A percentile compares a stretch with the other conserved stretches of the same genome.
These are phyloP conservation scores for Panellus pusillus DNA, from an alignment of 768 basidiomycete genomes.

Conservation along the genomic window DNA sequence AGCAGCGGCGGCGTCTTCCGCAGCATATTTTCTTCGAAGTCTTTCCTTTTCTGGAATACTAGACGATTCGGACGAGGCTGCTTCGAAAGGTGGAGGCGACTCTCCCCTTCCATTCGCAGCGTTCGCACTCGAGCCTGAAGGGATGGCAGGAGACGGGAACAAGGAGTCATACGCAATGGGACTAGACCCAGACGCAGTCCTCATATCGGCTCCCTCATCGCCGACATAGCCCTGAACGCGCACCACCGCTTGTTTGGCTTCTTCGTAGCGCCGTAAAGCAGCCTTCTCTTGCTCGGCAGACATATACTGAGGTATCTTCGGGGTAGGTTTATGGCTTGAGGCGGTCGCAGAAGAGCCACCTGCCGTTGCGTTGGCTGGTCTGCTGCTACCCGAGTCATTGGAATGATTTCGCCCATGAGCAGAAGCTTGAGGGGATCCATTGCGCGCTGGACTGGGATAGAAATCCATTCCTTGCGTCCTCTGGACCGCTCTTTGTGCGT, in stretches of 20 bases:
- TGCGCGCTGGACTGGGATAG: constrained; percentile 24
- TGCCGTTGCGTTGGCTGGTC: constrained; percentile 21
- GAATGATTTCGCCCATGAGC: constrained; percentile 27
- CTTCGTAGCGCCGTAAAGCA: constrained; percentile 62
- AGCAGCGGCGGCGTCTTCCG: constrained; percentile 58
- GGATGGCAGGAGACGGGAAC: constrained; percentile 43
- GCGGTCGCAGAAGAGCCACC: constrained; percentile 7
- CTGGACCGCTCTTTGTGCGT: constrained; percentile 66
- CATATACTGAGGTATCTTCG: constrained; percentile 46
- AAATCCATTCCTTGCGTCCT: constrained; percentile 49
- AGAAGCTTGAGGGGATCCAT: constrained; percentile 20
- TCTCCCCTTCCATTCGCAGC: constrained; percentile 32
- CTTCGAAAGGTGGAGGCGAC: constrained; percentile 57
- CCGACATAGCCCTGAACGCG: constrained; percentile 46
- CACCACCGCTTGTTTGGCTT: constrained; percentile 71
- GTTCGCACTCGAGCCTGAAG: constrained; percentile 31
- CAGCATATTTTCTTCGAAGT: constrained; percentile 62
- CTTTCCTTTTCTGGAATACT: constrained; percentile 68
- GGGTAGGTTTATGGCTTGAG: constrained; percentile 17
- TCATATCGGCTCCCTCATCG: constrained; percentile 25
- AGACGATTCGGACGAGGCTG: constrained; percentile 36
- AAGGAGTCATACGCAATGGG: constrained; percentile 66
- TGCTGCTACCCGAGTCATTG: constrained; percentile 24
- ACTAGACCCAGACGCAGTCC: constrained; percentile 26
- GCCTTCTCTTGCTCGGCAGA: constrained; percentile 78